A percentile compares a stretch with the other conserved stretches of the same genome.
Evolutionary conservation across 2,329 filamentous ascomycete genomes (phyloP).

Genomic region (Aureobasidium sp.): DNA sequence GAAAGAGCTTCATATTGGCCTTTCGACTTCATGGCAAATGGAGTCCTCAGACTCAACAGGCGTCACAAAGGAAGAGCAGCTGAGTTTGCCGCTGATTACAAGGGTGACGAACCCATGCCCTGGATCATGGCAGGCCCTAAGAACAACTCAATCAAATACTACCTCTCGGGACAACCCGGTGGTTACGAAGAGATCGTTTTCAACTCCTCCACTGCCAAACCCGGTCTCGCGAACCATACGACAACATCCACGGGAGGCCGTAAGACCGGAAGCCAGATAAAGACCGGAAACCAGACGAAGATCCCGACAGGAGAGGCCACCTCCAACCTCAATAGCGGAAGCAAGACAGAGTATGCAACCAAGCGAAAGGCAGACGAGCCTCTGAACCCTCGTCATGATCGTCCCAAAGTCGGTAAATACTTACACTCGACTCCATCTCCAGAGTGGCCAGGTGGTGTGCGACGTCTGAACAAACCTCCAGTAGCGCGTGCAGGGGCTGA

Average conservation of each 20-base stretch:
- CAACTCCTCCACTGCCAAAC: neutral
- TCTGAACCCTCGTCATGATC: neutral
- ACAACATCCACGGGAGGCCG: neutral
- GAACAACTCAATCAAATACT: slow-evolving; percentile 17
- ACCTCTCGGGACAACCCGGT: slow-evolving; percentile 19
- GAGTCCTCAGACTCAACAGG: slow-evolving; percentile 24
- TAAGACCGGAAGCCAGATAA: neutral
- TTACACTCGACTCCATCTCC: slow-evolving; percentile 5
- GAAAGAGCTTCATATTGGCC: slow-evolving; percentile 26
- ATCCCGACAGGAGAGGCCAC: neutral
- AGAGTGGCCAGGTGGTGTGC: neutral
- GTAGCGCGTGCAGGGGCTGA: neutral
- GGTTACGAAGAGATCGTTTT: slow-evolving; percentile 2
- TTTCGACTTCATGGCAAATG: slow-evolving; percentile 29
- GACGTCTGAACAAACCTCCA: neutral
- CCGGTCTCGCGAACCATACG: neutral
- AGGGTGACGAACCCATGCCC: slow-evolving; percentile 16
- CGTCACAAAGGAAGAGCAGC: slow-evolving; percentile 31
- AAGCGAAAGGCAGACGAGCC: neutral
- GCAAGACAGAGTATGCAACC: neutral
- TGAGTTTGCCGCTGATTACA: slow-evolving; percentile 11
- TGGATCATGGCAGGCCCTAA: slow-evolving; percentile 13
- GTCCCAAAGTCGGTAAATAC: slow-evolving; percentile 1
- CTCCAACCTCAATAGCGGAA: neutral
- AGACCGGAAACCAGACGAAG: neutral